Base-by-base conservation (phyloP, 2,329 filamentous ascomycete genomes). In the Nemania abortiva region DNA sequence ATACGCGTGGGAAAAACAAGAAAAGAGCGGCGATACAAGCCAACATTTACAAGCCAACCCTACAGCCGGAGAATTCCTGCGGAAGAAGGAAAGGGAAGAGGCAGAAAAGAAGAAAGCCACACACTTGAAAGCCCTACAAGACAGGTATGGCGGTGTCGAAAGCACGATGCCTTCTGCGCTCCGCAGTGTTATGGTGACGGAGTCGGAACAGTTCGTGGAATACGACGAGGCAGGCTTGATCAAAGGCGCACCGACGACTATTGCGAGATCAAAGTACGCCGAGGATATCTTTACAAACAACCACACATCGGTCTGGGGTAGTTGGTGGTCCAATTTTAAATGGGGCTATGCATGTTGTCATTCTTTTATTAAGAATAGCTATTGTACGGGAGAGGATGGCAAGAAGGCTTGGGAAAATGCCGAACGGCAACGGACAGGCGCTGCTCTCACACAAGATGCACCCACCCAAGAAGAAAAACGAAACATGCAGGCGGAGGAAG, bases 321-420 rank as follows among this genome's bases (percentile, higher is more conserved):
- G 94, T 77, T 99, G 96, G 96, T 99, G 96, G 96, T 89, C 90
- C 62, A 90, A 93, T 77, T 98, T 98, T 82, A 88, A 91, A 81
- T 99, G 96, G 96, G 96, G 96, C 1, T 99, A 97, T 81, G 88
- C 92, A 24, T 99, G 96, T 81, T 99, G 96, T 84, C 94, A 97
- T 79, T 97, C 94, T 0, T 91, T 90, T 24, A 89, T 97, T 71
- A 98, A 97, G 82, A 98, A 99, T 81, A 97, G 94, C 77, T 99
- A 98, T 77, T 99, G 96, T 80, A 98, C 95, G 0, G 96, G 96
- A 29, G 93, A 96, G 69, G 93, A 92, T 67, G 96, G 96, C 42
- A 97, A 90, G 79, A 83, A 83, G 70, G 95, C 94, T 0, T 94
- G 93, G 81, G 91, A 95, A 74, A 91, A 92, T 65, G 90, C 93